phyloP scores from a whole-genome alignment of 2,329 filamentous ascomycete species.

The Tolypocladium paradoxum region DNA sequence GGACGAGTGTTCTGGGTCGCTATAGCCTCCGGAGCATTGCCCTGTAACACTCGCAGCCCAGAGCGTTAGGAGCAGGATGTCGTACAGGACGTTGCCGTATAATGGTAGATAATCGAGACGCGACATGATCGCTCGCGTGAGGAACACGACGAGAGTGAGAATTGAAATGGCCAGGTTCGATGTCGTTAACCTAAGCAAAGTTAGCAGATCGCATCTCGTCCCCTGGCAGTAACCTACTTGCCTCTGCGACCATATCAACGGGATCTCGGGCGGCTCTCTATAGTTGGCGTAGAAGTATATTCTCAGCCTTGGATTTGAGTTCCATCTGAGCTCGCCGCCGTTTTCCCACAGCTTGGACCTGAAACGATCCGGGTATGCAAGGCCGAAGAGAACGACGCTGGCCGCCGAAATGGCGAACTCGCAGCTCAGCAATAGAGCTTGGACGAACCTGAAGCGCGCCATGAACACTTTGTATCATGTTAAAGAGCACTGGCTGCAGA shows the following conservation, averaged over 20 bases:
- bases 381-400: neutral
- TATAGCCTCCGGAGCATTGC: neutral
- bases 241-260: neutral
- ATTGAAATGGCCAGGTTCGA: neutral
- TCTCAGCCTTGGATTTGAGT: neutral
- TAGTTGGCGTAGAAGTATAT: neutral
- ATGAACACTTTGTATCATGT: neutral
- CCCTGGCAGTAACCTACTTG: too few species aligned
- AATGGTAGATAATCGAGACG: neutral
- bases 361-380: neutral
- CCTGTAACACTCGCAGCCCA: neutral
- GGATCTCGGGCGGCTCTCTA: neutral
- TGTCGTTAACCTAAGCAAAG: neutral
- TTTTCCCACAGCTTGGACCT: neutral
- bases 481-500: neutral
- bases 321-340: neutral
- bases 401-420: neutral
- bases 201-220: neutral
- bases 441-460: neutral
- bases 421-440: neutral
- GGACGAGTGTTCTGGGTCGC: neutral
- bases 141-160: neutral
- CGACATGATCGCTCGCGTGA: neutral
- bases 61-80: neutral
- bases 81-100: neutral